Evolutionary conservation across 805 yeast species (phyloP).

Genomic region (Debaryomyces tyrocola): DNA sequence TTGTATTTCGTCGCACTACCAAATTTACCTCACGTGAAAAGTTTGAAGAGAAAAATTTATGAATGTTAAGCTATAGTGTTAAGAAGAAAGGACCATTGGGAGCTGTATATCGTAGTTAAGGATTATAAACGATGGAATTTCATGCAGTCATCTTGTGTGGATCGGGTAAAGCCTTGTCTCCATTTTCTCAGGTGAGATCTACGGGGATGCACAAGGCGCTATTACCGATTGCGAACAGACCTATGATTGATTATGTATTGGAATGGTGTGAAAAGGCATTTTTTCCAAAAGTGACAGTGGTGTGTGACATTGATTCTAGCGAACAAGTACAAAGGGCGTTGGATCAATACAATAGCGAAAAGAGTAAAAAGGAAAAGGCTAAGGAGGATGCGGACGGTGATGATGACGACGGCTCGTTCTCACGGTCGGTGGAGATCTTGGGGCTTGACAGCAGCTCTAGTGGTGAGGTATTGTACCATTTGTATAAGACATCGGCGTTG

Average conservation of each 20-base stretch:
- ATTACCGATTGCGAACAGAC: conserved; percentile 85
- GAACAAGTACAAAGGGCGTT: conserved; percentile 51
- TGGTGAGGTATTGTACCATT: conserved; percentile 58
- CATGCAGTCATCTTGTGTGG: conserved; percentile 93
- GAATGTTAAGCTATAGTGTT: neutral
- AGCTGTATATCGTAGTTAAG: neutral
- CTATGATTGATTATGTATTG: conserved; percentile 82
- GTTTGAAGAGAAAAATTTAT: neutral
- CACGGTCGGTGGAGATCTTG: conserved; percentile 22
- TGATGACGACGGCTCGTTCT: conserved; percentile 14
- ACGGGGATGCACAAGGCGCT: conserved; percentile 80
- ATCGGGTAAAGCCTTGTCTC: conserved; percentile 68
- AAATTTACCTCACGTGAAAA: neutral
- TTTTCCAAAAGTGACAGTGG: conserved; percentile 68
- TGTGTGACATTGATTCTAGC: conserved; percentile 49
- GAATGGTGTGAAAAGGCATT: conserved; percentile 93
- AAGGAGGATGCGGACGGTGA: conserved; percentile 12
- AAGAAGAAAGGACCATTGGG: no score
- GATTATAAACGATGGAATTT: conserved; percentile 64
- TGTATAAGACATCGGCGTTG: conserved; percentile 41
- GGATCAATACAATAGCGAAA: conserved; percentile 42
- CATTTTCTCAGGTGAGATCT: conserved; percentile 62
- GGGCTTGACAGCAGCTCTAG: conserved; percentile 41
- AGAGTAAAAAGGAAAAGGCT: conserved; percentile 20
- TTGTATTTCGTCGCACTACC: neutral